phyloP scores from a whole-genome alignment of 176 grass and related monocot genomes.

The Urochloa ruziziensis region DNA sequence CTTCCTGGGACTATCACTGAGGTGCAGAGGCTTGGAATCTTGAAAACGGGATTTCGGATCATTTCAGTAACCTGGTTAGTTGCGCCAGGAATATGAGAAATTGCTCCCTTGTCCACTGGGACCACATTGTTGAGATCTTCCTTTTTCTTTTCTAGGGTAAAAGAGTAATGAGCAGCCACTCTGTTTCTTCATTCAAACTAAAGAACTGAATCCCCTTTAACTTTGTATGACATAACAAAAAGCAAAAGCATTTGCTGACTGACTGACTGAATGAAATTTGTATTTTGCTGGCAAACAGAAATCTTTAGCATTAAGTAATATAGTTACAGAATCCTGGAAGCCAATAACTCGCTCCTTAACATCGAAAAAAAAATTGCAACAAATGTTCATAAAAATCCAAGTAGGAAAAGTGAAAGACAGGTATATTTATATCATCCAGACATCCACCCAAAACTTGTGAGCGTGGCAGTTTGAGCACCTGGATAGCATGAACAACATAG shows the following conservation, averaged over 20 bases:
- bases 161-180: neutral
- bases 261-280: neutral
- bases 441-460: neutral
- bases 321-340: neutral
- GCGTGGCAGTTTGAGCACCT: slow-evolving; percentile 21
- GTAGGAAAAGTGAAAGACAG: neutral
- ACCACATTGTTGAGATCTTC: neutral
- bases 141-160: neutral
- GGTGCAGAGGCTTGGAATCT: no score
- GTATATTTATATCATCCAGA: neutral
- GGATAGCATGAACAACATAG: slow-evolving; percentile 2
- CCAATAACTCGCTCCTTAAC: neutral
- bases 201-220: neutral
- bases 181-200: neutral
- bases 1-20: no score
- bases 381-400: neutral
- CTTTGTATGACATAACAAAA: neutral
- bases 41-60: no score
- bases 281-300: neutral
- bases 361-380: no score
- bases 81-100: neutral
- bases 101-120: neutral
- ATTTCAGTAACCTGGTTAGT: neutral
- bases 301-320: neutral
- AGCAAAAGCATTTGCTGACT: neutral